Percentiles rank a stretch among this genome's conserved stretches.
Conservation (phyloP, 23 red algal species). For the Gracilaria gracilis region DNA sequence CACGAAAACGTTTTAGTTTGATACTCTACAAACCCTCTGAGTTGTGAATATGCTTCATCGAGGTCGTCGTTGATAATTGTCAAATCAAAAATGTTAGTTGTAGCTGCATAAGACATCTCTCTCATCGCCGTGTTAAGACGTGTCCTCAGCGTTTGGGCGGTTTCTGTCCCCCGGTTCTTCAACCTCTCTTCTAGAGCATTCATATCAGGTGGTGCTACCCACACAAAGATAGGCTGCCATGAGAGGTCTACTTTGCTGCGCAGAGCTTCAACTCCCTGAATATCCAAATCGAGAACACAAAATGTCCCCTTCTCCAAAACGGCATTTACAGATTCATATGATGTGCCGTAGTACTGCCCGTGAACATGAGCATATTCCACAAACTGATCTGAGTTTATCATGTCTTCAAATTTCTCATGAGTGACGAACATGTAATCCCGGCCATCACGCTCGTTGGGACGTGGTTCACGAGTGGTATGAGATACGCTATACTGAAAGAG, state of each 20-base stretch:
- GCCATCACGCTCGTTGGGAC: constrained; percentile 78
- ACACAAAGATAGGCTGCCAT: constrained; percentile 76
- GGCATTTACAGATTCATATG: constrained; percentile 67
- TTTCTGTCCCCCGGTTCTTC: constrained; percentile 80
- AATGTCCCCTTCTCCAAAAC: constrained; percentile 38
- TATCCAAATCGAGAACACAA: constrained; percentile 92
- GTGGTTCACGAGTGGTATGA: constrained; percentile 87
- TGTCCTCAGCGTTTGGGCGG: constrained; percentile 56
- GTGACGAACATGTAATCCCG: constrained; percentile 90
- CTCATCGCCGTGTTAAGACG: constrained; percentile 78
- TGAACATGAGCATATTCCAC: constrained; percentile 94
- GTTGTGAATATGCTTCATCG: constrained; percentile 74
- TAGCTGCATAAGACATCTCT: constrained; percentile 87
- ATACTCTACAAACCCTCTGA: constrained; percentile 53
- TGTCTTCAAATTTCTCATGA: constrained; percentile 63
- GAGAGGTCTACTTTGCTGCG: constrained; percentile 35
- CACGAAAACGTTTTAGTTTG: constrained; percentile 19
- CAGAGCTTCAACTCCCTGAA: constrained; percentile 88
- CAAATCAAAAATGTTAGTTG: constrained; percentile 80
- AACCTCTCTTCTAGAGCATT: constrained; percentile 80
- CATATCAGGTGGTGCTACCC: constrained; percentile 91
- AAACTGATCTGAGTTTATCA: constrained; percentile 78
- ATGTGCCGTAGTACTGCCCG: constrained; percentile 97
- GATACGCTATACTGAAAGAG: constrained; percentile 84
- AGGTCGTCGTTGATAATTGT: constrained; percentile 85